A percentile compares a stretch with the other conserved stretches of the same genome.
These are phyloP conservation scores for Gamsiella multidivaricata DNA, from an alignment of 192 early-diverging fungal genomes.

Conservation along the genomic window DNA sequence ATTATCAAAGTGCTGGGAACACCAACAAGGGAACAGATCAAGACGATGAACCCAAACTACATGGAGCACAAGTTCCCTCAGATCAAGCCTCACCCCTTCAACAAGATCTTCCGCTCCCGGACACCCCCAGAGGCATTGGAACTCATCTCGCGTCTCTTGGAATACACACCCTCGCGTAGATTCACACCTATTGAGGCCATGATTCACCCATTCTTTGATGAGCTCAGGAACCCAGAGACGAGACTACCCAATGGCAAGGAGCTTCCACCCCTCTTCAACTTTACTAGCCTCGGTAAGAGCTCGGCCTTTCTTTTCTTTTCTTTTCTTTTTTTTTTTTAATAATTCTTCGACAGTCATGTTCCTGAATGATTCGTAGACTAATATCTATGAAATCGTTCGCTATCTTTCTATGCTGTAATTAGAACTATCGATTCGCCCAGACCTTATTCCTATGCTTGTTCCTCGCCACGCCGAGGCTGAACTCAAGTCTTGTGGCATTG, in stretches of 20 bases:
- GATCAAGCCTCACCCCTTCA: constrained; percentile 93
- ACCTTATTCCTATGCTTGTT: constrained; percentile 80
- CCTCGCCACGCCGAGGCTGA: constrained; percentile 81
- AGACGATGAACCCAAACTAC: constrained; percentile 98
- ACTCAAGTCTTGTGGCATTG: constrained; percentile 75
- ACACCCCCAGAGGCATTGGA: constrained; percentile 89
- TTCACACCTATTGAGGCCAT: constrained; percentile 91
- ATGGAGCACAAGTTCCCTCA: constrained; percentile 98
- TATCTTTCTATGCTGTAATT: constrained; percentile 4
- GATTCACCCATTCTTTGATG: constrained; percentile 97
- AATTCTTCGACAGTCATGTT: too few relatives aligned
- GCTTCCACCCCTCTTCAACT: constrained; percentile 93
- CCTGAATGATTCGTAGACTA: too few relatives aligned
- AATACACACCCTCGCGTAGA: constrained; percentile 90
- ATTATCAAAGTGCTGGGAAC: constrained; percentile 99
- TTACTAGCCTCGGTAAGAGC: constrained; percentile 74
- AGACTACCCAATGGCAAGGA: constrained; percentile 84
- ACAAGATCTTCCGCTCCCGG: constrained; percentile 87
- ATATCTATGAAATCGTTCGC: too few relatives aligned
- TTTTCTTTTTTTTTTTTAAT: background rate
- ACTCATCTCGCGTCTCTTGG: constrained; percentile 84
- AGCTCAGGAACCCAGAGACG: constrained; percentile 88
- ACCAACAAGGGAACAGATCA: constrained; percentile 95
- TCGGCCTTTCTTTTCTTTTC: background rate
- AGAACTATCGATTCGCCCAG: constrained; percentile 91